phyloP scores from a whole-genome alignment of 2,329 filamentous ascomycete genomes.

The Xylariaceae sp. region DNA sequence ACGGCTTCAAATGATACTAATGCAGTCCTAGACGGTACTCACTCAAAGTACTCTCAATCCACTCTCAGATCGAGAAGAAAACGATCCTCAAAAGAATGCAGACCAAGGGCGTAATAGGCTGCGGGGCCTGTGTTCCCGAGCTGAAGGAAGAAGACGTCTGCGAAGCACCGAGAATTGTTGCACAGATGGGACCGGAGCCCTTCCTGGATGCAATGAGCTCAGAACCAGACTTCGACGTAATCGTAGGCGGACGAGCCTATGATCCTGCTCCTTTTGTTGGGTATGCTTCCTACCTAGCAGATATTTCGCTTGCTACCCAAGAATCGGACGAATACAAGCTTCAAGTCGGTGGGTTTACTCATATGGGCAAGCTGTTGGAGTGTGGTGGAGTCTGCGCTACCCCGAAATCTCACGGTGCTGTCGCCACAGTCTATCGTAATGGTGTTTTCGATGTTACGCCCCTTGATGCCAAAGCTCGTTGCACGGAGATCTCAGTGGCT shows the following conservation, averaged over 20 bases:
- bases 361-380: slow-evolving; percentile 55
- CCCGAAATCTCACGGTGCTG: slow-evolving; percentile 40
- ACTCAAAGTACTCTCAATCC: slow-evolving; percentile 34
- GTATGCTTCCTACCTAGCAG: slow-evolving; percentile 28
- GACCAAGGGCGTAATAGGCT: slow-evolving; percentile 25
- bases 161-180: slow-evolving; percentile 31
- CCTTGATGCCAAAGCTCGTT: slow-evolving; percentile 32
- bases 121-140: slow-evolving; percentile 36
- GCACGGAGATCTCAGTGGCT: slow-evolving; percentile 45
- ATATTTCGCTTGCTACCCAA: slow-evolving; percentile 2
- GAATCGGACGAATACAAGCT: slow-evolving; percentile 5
- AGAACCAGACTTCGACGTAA: slow-evolving; percentile 32
- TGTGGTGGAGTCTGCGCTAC: slow-evolving; percentile 44
- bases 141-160: slow-evolving; percentile 35
- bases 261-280: slow-evolving; percentile 37
- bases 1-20: not conserved
- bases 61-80: slow-evolving; percentile 33
- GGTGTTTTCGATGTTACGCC: slow-evolving; percentile 45
- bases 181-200: slow-evolving; percentile 42
- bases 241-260: slow-evolving; percentile 43
- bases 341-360: slow-evolving; percentile 33
- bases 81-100: slow-evolving; percentile 3
- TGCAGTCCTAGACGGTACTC: slow-evolving; percentile 12
- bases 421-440: slow-evolving; percentile 35
- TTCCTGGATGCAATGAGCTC: slow-evolving; percentile 29